A percentile compares a stretch with the other conserved stretches of the same genome.
Conservation (phyloP, 208 protist species). For the Wallacemonas sp. region DNA sequence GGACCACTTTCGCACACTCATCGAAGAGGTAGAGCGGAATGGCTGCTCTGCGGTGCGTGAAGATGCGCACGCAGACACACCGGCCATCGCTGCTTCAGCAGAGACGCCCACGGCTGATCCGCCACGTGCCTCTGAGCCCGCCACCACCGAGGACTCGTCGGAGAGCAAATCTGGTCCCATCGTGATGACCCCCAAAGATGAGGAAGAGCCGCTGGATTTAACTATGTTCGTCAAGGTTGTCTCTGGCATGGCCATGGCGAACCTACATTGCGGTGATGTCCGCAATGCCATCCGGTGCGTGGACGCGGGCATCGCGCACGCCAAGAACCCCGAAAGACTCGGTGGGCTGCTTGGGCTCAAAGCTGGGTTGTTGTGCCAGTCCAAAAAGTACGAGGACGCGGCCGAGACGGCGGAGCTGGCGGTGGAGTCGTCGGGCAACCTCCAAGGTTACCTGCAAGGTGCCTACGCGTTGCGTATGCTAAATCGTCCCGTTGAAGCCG, state of each 20-base stretch:
- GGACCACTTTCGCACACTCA: conserved; percentile 78
- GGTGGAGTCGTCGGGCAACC: conserved; percentile 63
- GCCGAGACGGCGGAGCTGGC: conserved; percentile 55
- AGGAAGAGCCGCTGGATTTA: conserved; percentile 73
- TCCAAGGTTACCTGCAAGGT: conserved; percentile 85
- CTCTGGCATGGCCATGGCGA: conserved; percentile 81
- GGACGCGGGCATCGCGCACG: conserved; percentile 67
- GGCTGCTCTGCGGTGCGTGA: conserved; percentile 55
- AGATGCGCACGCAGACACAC: background rate
- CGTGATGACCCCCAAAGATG: conserved; percentile 53
- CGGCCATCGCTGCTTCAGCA: background rate
- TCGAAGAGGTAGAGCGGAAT: conserved; percentile 81
- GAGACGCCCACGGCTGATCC: no score
- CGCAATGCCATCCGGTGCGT: conserved; percentile 73
- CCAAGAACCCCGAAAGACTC: conserved; percentile 51
- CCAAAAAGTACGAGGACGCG: conserved; percentile 74
- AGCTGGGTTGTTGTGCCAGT: conserved; percentile 67
- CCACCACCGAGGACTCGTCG: background rate
- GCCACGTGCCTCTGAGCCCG: no score
- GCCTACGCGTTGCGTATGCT: conserved; percentile 68
- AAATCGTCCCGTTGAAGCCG: conserved; percentile 43
- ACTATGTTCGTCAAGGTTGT: conserved; percentile 81
- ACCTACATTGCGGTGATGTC: conserved; percentile 78
- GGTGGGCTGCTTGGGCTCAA: conserved; percentile 86
- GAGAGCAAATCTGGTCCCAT: conserved; percentile 16